Evolutionary conservation across 305 asterid genomes (phyloP), one percentile per base, ranked within the genome.

Genomic region (Plantago coronopus): DNA sequence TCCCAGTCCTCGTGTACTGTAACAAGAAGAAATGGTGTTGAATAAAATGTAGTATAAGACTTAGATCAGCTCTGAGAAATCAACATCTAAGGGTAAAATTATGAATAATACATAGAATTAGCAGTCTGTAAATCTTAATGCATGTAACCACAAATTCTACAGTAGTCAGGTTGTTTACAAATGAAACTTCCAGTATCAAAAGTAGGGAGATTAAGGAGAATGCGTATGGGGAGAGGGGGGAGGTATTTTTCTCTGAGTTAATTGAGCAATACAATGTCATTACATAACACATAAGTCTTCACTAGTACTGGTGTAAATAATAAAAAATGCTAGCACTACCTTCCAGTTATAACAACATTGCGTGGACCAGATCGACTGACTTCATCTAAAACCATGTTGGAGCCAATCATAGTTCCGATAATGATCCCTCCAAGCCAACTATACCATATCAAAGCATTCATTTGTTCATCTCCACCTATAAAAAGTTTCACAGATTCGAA

Each of bases 401-500:
- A 73, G 66, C 98, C 96, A 59, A 88, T 84, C 98, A 91, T 88
- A 47, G 96, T 91, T 55, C 96, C 98, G 29, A 84, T 88, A 22
- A 91, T 83, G 67, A 91, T 74, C 62, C 98, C 96, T 62, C 96
- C 96, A 21, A 91, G 86, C 98, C 98, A 91, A 66, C 98, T 91
- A 59, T 88, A 88, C 98, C 98, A 88, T 68, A 91, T 75, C 72
- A 88, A 72, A 17, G 76, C 89, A 69, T 81, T 81, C 95, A 91
- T 88, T 73, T 84, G 95, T 17, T 78, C 84, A 79, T 91, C 95
- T 57, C 96, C 95, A 49, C 93, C 98, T 91, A 62, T 37, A 74
- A 50, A 50, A 17, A 16, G 11, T 49, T 57, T 34, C 34, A 63
- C 3, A 58, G 31, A 61, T 54, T 73, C 69, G 42, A 59, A 56